Evolutionary conservation across 805 yeast species (phyloP).

Genomic region (Wickerhamiella cacticola): DNA sequence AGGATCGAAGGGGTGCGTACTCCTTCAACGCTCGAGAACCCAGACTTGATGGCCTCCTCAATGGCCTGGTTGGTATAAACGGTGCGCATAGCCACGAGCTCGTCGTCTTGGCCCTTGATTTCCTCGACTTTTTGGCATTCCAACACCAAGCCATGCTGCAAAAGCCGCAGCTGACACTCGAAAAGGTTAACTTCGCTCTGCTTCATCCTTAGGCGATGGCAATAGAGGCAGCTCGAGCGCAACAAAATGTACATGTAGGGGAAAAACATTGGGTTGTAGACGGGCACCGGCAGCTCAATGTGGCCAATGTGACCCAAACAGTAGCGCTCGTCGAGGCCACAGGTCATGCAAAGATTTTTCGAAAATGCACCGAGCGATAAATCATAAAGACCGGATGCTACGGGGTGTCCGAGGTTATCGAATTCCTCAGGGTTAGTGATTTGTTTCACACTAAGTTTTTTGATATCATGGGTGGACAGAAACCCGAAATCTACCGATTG

Average conservation of each 20-base stretch:
- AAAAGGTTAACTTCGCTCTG: slow-evolving; percentile 58
- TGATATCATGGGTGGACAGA: slow-evolving; percentile 67
- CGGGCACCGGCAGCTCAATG: slow-evolving; percentile 90
- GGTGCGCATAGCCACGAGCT: slow-evolving; percentile 44
- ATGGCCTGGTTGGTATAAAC: slow-evolving; percentile 61
- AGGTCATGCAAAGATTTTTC: slow-evolving; percentile 79
- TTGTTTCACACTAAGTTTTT: slow-evolving; percentile 84
- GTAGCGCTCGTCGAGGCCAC: slow-evolving; percentile 86
- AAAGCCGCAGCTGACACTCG: slow-evolving; percentile 63
- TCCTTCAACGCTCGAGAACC: slow-evolving; percentile 56
- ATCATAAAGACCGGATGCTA: slow-evolving; percentile 87
- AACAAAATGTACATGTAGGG: slow-evolving; percentile 75
- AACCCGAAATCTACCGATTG: slow-evolving; percentile 85
- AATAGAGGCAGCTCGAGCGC: slow-evolving; percentile 76
- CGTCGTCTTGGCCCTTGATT: slow-evolving; percentile 33
- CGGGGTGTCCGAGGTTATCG: slow-evolving; percentile 92
- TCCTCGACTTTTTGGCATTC: slow-evolving; percentile 68
- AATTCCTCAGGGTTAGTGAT: slow-evolving; percentile 91
- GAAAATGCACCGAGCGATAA: slow-evolving; percentile 90
- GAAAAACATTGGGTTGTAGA: slow-evolving; percentile 89
- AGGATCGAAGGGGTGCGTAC: slow-evolving; percentile 70
- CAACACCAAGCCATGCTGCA: slow-evolving; percentile 78
- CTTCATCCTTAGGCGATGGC: slow-evolving; percentile 72
- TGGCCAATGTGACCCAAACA: slow-evolving; percentile 99
- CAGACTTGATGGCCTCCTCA: slow-evolving; percentile 61